Percentiles rank a stretch among this genome's conserved stretches.
phyloP scores from a whole-genome alignment of 257 asterid species.

The Solanum acaule region DNA sequence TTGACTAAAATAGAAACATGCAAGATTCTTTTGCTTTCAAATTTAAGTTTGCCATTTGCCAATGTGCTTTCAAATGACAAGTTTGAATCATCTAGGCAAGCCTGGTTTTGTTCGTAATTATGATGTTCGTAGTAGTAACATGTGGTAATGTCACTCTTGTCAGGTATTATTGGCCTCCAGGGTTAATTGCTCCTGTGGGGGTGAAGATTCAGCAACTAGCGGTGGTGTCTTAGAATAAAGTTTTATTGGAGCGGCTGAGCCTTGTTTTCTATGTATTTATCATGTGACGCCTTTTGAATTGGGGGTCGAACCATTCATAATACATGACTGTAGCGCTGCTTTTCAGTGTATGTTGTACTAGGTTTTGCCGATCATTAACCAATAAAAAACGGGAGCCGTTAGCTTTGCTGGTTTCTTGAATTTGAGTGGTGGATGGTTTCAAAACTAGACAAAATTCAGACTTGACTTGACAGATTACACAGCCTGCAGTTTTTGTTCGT shows the following conservation, averaged over 20 bases:
- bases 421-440: not conserved
- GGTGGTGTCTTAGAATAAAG: not conserved
- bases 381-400: not conserved
- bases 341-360: not conserved
- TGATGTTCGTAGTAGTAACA: not conserved
- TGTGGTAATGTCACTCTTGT: conserved; percentile 5
- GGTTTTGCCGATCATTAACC: not conserved
- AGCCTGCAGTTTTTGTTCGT: not conserved
- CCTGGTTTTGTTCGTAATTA: not conserved
- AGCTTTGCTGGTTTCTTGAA: not conserved
- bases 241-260: not conserved
- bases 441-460: too few species aligned
- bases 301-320: too few species aligned
- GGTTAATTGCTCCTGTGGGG: conserved; percentile 32
- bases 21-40: not conserved
- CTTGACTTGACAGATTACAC: not conserved
- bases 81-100: not conserved
- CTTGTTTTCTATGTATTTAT: not conserved
- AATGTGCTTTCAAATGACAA: not conserved
- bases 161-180: conserved; percentile 94
- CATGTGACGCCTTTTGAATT: not conserved
- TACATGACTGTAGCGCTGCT: too few species aligned
- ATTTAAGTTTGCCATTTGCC: not conserved
- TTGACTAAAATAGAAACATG: not conserved
- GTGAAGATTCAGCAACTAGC: not conserved